A percentile compares a stretch with the other conserved stretches of the same genome.
Conservation (phyloP, 1,284 basidiomycete species). For the Ceratobasidium sp. region DNA sequence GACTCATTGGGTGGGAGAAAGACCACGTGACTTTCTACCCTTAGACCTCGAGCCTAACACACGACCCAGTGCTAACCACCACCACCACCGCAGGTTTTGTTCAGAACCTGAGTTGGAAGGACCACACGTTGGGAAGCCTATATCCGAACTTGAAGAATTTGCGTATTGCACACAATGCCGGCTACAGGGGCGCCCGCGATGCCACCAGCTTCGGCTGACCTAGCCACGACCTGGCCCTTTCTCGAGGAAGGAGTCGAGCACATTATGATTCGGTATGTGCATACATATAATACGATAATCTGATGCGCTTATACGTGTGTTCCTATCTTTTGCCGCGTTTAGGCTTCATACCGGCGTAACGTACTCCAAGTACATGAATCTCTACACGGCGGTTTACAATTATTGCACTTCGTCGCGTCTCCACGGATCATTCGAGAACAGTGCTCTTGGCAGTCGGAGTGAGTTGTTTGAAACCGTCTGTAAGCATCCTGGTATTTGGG, state of each 20-base stretch:
- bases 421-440: slow-evolving; percentile 70
- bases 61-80: slow-evolving; percentile 1
- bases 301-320: slow-evolving; percentile 47
- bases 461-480: slow-evolving; percentile 51
- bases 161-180: slow-evolving; percentile 32
- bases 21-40: slow-evolving; percentile 39
- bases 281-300: neutral
- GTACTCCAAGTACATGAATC: slow-evolving; percentile 91
- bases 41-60: slow-evolving; percentile 16
- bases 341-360: slow-evolving; percentile 89
- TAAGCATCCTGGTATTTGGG: neutral
- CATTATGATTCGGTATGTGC: slow-evolving; percentile 80
- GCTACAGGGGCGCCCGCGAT: slow-evolving; percentile 58
- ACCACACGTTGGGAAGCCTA: slow-evolving; percentile 4
- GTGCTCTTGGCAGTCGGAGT: slow-evolving; percentile 72
- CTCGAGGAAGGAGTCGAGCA: slow-evolving; percentile 91
- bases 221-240: slow-evolving; percentile 90
- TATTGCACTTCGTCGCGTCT: slow-evolving; percentile 95
- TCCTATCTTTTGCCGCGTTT: neutral
- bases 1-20: neutral
- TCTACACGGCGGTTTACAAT: slow-evolving; percentile 96
- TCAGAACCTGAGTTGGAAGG: slow-evolving; percentile 15
- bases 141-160: neutral
- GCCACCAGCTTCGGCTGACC: slow-evolving; percentile 76
- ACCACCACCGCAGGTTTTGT: slow-evolving; percentile 38